phyloP scores from a whole-genome alignment of 1,139 yeast genomes.

The Suhomyces guaymorum region DNA sequence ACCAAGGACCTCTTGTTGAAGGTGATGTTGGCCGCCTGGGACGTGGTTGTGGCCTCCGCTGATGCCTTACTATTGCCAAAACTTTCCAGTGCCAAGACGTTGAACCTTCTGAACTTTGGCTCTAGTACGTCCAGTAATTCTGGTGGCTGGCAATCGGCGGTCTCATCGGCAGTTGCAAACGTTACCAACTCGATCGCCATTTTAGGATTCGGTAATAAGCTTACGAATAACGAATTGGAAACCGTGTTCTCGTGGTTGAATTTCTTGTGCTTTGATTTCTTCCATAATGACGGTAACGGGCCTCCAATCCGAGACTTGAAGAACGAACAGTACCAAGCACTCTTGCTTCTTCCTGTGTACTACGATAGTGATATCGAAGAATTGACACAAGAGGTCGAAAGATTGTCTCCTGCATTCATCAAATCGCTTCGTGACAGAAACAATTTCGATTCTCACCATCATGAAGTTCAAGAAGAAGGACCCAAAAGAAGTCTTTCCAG shows the following conservation, averaged over 20 bases:
- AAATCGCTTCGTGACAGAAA: slow-evolving; percentile 49
- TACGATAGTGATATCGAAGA: slow-evolving; percentile 57
- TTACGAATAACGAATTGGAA: slow-evolving; percentile 64
- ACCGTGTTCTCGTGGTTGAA: slow-evolving; percentile 73
- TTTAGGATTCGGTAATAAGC: slow-evolving; percentile 54
- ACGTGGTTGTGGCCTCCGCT: slow-evolving; percentile 60
- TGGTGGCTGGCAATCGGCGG: slow-evolving; percentile 51
- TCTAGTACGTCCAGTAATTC: slow-evolving; percentile 9
- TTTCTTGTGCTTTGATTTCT: slow-evolving; percentile 66
- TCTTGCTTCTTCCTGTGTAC: slow-evolving; percentile 64
- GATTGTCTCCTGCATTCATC: slow-evolving; percentile 54
- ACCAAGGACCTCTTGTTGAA: slow-evolving; percentile 59
- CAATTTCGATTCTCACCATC: slow-evolving; percentile 27
- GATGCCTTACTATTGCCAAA: slow-evolving; percentile 74
- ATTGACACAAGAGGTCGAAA: slow-evolving; percentile 60
- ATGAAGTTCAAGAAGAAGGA: slow-evolving; percentile 5
- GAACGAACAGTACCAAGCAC: slow-evolving; percentile 62
- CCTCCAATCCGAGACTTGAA: slow-evolving; percentile 69
- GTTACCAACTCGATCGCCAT: slow-evolving; percentile 46
- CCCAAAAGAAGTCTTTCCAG: slow-evolving; percentile 31
- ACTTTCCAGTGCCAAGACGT: slow-evolving; percentile 57
- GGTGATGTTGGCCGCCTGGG: slow-evolving; percentile 81
- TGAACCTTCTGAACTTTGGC: slow-evolving; percentile 22
- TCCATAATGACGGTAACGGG: slow-evolving; percentile 82
- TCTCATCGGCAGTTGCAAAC: slow-evolving; percentile 52